phyloP scores from a whole-genome alignment of 2,329 filamentous ascomycete species.

The Aspergillus fischeri region DNA sequence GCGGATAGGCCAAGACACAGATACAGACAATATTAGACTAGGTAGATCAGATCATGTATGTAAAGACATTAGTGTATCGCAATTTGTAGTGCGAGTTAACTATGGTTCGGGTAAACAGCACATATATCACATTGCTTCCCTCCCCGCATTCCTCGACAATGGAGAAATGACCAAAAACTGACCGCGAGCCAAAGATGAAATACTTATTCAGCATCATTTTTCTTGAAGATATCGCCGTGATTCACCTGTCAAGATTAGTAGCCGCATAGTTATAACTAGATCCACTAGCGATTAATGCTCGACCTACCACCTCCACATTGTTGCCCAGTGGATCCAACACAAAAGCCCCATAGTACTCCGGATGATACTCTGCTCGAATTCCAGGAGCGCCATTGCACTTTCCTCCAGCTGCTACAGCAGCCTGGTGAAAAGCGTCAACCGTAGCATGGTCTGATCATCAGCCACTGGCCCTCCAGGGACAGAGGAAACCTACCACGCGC shows the following conservation, averaged over 20 bases:
- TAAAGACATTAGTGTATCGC: too few species aligned
- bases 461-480: background rate
- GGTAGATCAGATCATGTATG: background rate
- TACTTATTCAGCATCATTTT: too few species aligned
- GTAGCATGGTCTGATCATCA: constrained; percentile 32
- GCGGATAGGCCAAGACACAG: too few species aligned
- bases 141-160: background rate
- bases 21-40: too few species aligned
- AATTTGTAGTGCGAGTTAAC: background rate
- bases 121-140: too few species aligned
- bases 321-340: constrained; percentile 50
- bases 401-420: constrained; percentile 42
- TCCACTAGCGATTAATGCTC: background rate
- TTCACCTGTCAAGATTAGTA: background rate
- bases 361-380: constrained; percentile 40
- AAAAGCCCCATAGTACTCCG: constrained; percentile 51
- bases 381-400: constrained; percentile 50
- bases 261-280: background rate
- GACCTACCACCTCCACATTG: constrained; percentile 45
- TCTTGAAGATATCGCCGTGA: background rate
- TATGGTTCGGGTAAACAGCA: background rate
- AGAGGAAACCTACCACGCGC: constrained; percentile 16
- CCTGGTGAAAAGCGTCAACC: constrained; percentile 47
- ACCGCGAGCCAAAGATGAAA: background rate
- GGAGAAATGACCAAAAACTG: background rate